Evolutionary conservation across 352 stramenopile species (phyloP).

Genomic region (Phytophthora sp.): DNA sequence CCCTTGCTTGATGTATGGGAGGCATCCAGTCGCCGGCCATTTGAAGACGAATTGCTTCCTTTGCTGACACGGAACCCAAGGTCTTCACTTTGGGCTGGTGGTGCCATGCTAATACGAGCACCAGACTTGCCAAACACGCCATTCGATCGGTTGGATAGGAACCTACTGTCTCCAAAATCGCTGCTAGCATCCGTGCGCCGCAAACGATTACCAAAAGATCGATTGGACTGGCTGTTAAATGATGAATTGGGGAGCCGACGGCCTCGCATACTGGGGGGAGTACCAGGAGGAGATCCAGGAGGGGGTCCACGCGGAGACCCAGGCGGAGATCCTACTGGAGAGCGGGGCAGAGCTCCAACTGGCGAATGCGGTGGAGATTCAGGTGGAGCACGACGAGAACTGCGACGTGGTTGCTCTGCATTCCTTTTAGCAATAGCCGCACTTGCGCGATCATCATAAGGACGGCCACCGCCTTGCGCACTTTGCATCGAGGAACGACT

Average conservation of each 20-base stretch:
- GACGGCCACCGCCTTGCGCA: background rate
- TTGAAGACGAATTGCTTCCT: constrained; percentile 11
- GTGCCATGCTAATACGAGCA: constrained; percentile 26
- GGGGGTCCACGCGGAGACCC: constrained; percentile 6
- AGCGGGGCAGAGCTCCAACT: background rate
- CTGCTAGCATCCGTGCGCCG: constrained; percentile 18
- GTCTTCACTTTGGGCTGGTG: constrained; percentile 28
- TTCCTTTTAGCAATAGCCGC: constrained; percentile 10
- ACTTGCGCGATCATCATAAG: constrained; percentile 1
- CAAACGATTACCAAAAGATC: constrained; percentile 13
- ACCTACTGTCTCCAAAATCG: constrained; percentile 18
- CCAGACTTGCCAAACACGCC: constrained; percentile 19
- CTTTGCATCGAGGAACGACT: constrained; percentile 23
- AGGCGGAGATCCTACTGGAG: background rate
- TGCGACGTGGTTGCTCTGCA: constrained; percentile 4
- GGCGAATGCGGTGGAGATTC: background rate
- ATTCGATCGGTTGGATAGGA: constrained; percentile 32
- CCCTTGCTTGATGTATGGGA: constrained; percentile 12
- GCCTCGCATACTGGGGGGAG: constrained; percentile 29
- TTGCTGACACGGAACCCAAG: constrained; percentile 18
- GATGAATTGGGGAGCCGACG: constrained; percentile 17
- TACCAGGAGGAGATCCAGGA: constrained; percentile 30
- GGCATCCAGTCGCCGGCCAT: constrained; percentile 5
- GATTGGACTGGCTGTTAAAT: constrained; percentile 12
- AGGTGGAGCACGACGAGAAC: constrained; percentile 11